Evolutionary conservation across 208 protist genomes (phyloP).

Genomic region (Trichomonas gallinae): DNA sequence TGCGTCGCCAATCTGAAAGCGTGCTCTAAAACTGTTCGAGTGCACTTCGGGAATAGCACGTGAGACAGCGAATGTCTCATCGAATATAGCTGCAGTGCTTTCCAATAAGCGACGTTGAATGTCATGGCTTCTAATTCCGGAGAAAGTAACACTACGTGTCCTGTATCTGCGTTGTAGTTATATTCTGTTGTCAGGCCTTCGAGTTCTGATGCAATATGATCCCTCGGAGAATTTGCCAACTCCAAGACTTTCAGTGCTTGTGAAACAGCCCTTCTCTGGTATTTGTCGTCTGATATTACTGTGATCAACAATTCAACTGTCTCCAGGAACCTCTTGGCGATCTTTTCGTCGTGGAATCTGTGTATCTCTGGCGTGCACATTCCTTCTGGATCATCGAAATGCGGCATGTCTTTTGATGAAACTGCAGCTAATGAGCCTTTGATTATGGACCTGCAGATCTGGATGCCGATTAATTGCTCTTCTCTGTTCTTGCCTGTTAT

Average conservation of each 20-base stretch:
- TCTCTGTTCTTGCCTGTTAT: neutral
- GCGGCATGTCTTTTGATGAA: neutral
- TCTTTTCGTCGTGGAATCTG: neutral
- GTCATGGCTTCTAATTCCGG: neutral
- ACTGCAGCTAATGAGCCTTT: neutral
- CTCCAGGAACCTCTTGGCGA: neutral
- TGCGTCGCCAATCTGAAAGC: neutral
- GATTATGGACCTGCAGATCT: neutral
- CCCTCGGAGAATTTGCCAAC: neutral
- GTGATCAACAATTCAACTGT: neutral
- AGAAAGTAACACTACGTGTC: neutral
- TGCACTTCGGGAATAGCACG: neutral
- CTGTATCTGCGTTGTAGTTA: neutral
- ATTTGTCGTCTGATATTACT: neutral
- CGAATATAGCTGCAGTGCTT: neutral
- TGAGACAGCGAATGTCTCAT: neutral
- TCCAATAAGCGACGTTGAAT: neutral
- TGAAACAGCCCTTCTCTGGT: neutral
- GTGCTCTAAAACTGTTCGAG: neutral
- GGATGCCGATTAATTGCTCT: neutral
- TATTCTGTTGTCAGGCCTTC: neutral
- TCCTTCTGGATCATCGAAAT: neutral
- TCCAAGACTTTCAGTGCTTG: neutral
- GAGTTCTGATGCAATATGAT: neutral
- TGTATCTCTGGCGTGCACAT: neutral